Base-by-base conservation (phyloP, 331 rosid genomes). In the Telfairia occidentalis region DNA sequence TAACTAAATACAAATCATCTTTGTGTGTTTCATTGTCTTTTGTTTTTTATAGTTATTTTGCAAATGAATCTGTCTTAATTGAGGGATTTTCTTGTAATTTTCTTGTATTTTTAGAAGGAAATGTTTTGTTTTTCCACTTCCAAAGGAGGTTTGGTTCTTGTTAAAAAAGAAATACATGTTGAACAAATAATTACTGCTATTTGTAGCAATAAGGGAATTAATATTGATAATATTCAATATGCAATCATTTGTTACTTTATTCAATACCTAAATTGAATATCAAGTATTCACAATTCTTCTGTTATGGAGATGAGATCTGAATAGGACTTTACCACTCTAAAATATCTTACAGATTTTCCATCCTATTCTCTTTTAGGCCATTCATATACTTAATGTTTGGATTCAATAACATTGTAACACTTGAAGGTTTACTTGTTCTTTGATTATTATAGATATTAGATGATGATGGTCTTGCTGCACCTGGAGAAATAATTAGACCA, bases 391-490 rank as follows among this genome's bases (percentile, higher is more conserved):
- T 60, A 7, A 60, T 60, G 42, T 60, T 29, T 30, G 19, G 71
- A 63, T 9, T 65, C n/a, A 21, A 40, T 23, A 42, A 13, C 54
- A 42, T 43, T 8, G 6, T 43, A 40, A 69, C 3, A 42, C 57
- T 42, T 69, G 1, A 42, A 42, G 0, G 5, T 26, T 71, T 23
- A 18, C n/a, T 21, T 19, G 58, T 29, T 34, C 76, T 48, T 29
- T 77, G 61, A 48, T 57, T 72, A 34, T 16, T 78, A 42, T 79
- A 92, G 98, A 80, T 88, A 77, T 87, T 91, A 78, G 98, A 94
- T 78, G 90, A 91, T 43, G 98, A 94, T 78, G 98, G 98, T 35
- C 76, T 94, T 82, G 98, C 98, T 76, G 87, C 97, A 26, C 98
- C 97, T 42, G 98, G 98, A 37, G 98, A 89, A 86, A 89, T 84